Conservation (phyloP, 2,329 filamentous ascomycete species). For the Trichoderma gracile region DNA sequence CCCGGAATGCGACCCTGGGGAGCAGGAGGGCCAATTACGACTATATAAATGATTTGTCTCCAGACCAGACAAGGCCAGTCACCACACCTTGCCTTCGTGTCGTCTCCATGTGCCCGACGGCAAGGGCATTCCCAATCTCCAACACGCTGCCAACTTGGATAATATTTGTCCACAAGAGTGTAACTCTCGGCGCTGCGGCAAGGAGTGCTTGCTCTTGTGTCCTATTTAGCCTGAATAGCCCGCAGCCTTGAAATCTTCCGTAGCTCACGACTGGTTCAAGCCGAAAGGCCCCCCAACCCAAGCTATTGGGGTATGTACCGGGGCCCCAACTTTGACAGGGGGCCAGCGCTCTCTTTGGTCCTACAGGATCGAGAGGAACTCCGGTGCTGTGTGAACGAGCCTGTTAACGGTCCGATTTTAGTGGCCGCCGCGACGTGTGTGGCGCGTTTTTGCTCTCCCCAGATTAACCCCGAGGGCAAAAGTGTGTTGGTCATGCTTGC, state of each 20-base stretch:
- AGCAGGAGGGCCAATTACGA: slow-evolving; percentile 17
- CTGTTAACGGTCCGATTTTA: slow-evolving; percentile 23
- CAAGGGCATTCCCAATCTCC: neutral
- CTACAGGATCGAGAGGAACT: slow-evolving; percentile 9
- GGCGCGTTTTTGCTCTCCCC: slow-evolving; percentile 1
- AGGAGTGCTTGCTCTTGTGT: slow-evolving; percentile 5
- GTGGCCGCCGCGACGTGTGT: slow-evolving; percentile 9
- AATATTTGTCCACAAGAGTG: neutral
- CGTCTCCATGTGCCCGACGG: slow-evolving; percentile 20
- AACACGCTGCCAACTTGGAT: slow-evolving; percentile 1
- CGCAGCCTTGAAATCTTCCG: slow-evolving; percentile 21
- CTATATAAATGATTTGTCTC: slow-evolving; percentile 24
- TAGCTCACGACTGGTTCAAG: slow-evolving; percentile 20
- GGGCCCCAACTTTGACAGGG: slow-evolving; percentile 13
- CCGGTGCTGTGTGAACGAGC: neutral
- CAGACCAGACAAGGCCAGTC: neutral
- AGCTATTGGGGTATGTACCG: slow-evolving; percentile 1
- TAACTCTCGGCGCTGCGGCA: slow-evolving; percentile 14
- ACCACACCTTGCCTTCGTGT: neutral
- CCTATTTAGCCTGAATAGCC: slow-evolving; percentile 21
- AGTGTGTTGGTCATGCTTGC: neutral
- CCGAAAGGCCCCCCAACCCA: neutral
- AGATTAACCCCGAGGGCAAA: neutral
- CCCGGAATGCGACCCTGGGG: slow-evolving; percentile 16
- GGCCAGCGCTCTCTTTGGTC: neutral